phyloP scores from a whole-genome alignment of 768 basidiomycete species.

The Russula emetica region DNA sequence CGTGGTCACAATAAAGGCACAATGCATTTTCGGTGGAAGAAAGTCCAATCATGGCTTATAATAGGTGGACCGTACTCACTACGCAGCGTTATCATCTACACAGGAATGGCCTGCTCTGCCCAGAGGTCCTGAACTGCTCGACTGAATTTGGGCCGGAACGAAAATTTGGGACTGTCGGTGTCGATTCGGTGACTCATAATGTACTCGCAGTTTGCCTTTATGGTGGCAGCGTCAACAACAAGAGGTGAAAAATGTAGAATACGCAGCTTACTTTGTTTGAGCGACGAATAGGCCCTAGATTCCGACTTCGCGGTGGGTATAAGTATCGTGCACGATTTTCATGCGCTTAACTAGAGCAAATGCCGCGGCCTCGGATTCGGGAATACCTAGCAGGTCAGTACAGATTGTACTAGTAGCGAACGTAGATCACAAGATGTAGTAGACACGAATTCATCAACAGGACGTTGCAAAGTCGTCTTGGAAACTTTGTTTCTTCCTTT shows the following conservation, averaged over 20 bases:
- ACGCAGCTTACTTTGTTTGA: slow-evolving; percentile 1
- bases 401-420: neutral
- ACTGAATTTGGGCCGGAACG: slow-evolving; percentile 2
- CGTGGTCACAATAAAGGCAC: neutral
- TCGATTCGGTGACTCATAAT: slow-evolving; percentile 3
- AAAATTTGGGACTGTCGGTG: slow-evolving; percentile 31
- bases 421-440: neutral
- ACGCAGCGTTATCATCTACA: slow-evolving; percentile 8
- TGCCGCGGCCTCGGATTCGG: slow-evolving; percentile 2
- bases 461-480: slow-evolving; percentile 84
- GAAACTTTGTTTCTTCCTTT: slow-evolving; percentile 65
- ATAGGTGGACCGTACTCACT: slow-evolving; percentile 9
- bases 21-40: neutral
- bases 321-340: slow-evolving; percentile 32
- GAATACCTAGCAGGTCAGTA: slow-evolving; percentile 4
- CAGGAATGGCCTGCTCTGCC: slow-evolving; percentile 39
- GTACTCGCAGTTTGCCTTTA: slow-evolving; percentile 5
- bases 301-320: slow-evolving; percentile 38
- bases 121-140: slow-evolving; percentile 10
- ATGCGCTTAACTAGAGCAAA: slow-evolving; percentile 7
- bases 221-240: neutral
- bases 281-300: neutral
- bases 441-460: slow-evolving; percentile 68
- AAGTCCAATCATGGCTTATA: neutral
- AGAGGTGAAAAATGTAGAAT: neutral